A percentile compares a stretch with the other conserved stretches of the same genome.
phyloP scores from a whole-genome alignment of 2,329 filamentous ascomycete species.

The Helotiales sp. region DNA sequence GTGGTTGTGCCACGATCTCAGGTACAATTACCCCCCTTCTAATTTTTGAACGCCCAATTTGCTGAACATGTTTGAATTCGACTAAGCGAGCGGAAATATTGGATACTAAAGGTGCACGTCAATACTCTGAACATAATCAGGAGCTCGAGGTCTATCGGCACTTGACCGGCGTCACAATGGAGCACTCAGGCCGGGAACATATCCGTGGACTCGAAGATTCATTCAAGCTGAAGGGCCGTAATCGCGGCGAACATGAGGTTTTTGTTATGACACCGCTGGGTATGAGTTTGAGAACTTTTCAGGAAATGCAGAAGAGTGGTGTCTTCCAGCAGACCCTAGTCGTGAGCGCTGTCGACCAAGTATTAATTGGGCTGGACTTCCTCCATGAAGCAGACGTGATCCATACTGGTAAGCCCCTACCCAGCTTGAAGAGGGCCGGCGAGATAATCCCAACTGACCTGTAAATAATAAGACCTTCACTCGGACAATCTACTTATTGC shows the following conservation, averaged over 20 bases:
- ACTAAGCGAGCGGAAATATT: conserved; percentile 12
- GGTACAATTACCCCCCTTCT: conserved; percentile 7
- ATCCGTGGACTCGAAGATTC: conserved; percentile 38
- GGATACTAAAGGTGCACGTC: conserved; percentile 13
- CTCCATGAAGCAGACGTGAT: conserved; percentile 16
- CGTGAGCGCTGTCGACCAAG: conserved; percentile 6
- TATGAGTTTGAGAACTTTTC: conserved; percentile 39
- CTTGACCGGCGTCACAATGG: conserved; percentile 5
- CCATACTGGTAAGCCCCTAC: conserved; percentile 16
- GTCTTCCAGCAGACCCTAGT: conserved; percentile 11
- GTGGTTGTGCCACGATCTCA: conserved; percentile 43
- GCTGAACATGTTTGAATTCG: conserved; percentile 7
- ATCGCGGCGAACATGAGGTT: conserved; percentile 38
- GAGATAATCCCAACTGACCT: not conserved
- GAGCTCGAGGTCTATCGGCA: conserved; percentile 16
- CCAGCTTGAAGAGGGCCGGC: not conserved
- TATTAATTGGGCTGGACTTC: conserved; percentile 14
- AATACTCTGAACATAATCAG: conserved; percentile 16
- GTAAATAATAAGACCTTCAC: conserved; percentile 14
- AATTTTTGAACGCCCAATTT: conserved; percentile 4
- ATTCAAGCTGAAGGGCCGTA: conserved; percentile 33
- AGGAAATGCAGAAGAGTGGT: conserved; percentile 25
- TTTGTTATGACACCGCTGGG: conserved; percentile 40
- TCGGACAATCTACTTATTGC: conserved; percentile 20
- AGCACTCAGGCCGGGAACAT: conserved; percentile 21